These are phyloP conservation scores for Tubosaeta sp. DNA, from an alignment of 768 basidiomycete genomes.

Conservation along the genomic window DNA sequence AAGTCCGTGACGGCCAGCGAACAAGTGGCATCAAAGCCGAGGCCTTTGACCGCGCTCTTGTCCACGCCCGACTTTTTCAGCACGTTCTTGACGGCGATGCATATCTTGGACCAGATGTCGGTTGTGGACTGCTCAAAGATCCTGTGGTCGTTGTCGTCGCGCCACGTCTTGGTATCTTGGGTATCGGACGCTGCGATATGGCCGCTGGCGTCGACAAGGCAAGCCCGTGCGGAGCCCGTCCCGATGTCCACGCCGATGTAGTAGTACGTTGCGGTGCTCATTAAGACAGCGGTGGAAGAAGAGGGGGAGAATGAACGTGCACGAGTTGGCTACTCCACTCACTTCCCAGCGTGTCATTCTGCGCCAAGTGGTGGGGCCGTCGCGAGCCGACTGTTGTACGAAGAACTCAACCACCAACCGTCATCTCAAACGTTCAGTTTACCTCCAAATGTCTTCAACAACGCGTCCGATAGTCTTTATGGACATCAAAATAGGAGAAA, in stretches of 20 bases:
- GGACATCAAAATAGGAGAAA: conserved; percentile 96
- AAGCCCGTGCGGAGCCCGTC: conserved; percentile 90
- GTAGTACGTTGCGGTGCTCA: conserved; percentile 38
- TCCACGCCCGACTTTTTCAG: conserved; percentile 53
- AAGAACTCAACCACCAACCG: background rate
- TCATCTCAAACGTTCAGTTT: background rate
- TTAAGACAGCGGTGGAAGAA: conserved; percentile 12
- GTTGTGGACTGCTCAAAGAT: conserved; percentile 96
- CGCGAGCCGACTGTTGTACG: background rate
- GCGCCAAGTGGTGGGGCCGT: background rate
- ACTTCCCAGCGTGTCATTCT: background rate
- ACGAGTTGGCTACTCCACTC: conserved; percentile 12
- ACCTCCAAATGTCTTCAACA: conserved; percentile 38
- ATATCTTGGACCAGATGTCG: conserved; percentile 80
- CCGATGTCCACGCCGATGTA: conserved; percentile 85
- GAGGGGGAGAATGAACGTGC: conserved; percentile 3
- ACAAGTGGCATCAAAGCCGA: conserved; percentile 97
- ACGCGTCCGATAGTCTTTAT: conserved; percentile 92
- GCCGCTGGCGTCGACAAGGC: conserved; percentile 67
- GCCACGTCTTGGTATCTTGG: conserved; percentile 79
- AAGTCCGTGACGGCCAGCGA: conserved; percentile 83
- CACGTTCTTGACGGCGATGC: conserved; percentile 57
- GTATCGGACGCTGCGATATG: conserved; percentile 73
- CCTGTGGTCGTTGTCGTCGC: conserved; percentile 77
- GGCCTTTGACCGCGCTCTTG: conserved; percentile 67